Evolutionary conservation across 2,329 filamentous ascomycete species (phyloP), one percentile per base, ranked within the genome.

Genomic region (Tolypocladium cylindrosporum): DNA sequence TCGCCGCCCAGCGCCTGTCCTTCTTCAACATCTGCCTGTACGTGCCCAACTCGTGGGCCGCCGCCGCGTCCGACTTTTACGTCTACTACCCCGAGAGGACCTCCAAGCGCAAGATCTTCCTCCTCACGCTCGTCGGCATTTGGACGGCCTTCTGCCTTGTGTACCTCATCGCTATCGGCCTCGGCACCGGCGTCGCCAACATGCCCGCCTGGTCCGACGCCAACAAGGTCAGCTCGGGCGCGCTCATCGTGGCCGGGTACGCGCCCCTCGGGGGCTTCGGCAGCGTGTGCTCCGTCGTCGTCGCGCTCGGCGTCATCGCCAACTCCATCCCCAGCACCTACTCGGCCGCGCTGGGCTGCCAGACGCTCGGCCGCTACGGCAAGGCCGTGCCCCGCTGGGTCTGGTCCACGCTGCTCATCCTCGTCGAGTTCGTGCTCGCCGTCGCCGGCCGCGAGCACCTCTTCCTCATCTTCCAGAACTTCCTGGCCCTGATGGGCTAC

Each of bases 41-140:
- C 27, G 62, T 69, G 5, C 68, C 69, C 24, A 70, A 69, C 42
- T 70, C 68, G 0, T 94, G 90, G 89, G 84, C 86, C 1, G 81
- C 81, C 8, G 89, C 86, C 60, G 88, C 89, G 0, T 86, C 88
- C 10, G 89, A 93, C 67, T 93, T 91, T 70, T 90, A 87, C 27
- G 87, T 90, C 55, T 92, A 92, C 71, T 89, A 91, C 65, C 88
- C 88, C 0, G 75, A 78, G 3, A 77, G 72, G 31, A 83, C 84
- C 45, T 80, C 81, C 37, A 79, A 83, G 27, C 69, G 69, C 48
- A 84, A 84, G 60, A 77, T 91, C 60, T 93, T 92, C 71, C 65
- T 82, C 60, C 85, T 84, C 68, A 89, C 88, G 37, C 89, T 85
- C 69, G 68, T 75, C 31, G 90, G 90, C 11, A 77, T 94, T 16